Evolutionary conservation across 108 stramenopile genomes (phyloP), one percentile per base, ranked within the genome.

Genomic region (Nitzschia palea): DNA sequence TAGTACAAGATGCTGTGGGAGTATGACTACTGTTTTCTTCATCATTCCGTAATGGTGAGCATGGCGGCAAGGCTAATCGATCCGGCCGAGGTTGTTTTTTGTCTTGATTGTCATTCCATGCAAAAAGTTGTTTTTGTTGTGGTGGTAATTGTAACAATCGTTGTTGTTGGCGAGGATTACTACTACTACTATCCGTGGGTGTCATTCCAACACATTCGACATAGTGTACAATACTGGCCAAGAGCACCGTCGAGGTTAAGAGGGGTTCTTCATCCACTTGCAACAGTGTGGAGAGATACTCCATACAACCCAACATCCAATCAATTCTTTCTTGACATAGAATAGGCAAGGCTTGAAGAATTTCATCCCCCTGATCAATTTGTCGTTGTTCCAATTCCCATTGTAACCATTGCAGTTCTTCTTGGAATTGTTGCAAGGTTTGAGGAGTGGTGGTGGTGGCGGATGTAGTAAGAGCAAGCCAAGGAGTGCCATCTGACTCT

Each of bases 191-290:
- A 1, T 70, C 72, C 37, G 72, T 68, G 20, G 85, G 59, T 2
- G 85, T 83, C n/a, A 12, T 20, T 12, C 66, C 56, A 4, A 91
- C 69, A 45, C 86, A 91, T 63, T 91, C 86, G 28, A 78, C 73
- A 65, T 81, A 91, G 58, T 91, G 90, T 51, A 86, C 60, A 25
- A 85, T 79, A 44, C 83, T 79, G 30, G 90, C 90, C 14, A 88
- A 68, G 10, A 91, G 56, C 0, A 86, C 70, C 43, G 86, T 83
- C 33, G 81, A 68, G 4, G 88, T 81, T 36, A 78, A 63, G 28
- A 87, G 42, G n/a, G n/a, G n/a, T n/a, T n/a, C n/a, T 15, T 56
- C 15, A 5, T 48, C 47, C 4, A 48, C 4, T 18, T 18, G 15
- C 17, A 48, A 20, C n/a, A 48, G 22, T 4, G 47, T 48, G 4